Evolutionary conservation across 2,329 filamentous ascomycete genomes (phyloP).

Genomic region (Chrysoporthe puriensis): DNA sequence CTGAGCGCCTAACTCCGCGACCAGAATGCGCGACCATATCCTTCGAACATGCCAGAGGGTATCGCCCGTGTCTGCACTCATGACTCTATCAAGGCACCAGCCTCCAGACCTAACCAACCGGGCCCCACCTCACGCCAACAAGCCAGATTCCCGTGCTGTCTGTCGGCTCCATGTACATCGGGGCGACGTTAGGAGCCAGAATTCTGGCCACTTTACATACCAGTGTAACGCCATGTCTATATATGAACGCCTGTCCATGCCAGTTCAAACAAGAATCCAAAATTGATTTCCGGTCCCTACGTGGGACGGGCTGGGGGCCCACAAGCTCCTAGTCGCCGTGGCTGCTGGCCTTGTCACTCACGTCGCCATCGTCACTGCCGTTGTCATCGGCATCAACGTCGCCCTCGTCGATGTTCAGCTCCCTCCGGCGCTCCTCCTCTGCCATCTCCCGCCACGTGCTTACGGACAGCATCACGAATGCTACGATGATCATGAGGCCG

Average conservation of each 20-base stretch:
- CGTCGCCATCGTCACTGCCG: slow-evolving; percentile 40
- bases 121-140: neutral
- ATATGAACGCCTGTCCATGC: neutral
- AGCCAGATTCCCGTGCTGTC: neutral
- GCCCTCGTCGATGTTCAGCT: slow-evolving; percentile 50
- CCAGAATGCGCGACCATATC: neutral
- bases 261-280: neutral
- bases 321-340: slow-evolving; percentile 17
- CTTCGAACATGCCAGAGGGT: neutral
- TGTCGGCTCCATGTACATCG: neutral
- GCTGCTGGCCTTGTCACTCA: slow-evolving; percentile 29
- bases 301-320: neutral
- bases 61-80: slow-evolving; percentile 5
- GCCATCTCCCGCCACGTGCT: slow-evolving; percentile 93
- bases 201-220: neutral
- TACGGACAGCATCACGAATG: slow-evolving; percentile 86
- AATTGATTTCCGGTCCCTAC: neutral
- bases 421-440: slow-evolving; percentile 72
- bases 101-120: neutral
- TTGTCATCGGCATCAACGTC: slow-evolving; percentile 46
- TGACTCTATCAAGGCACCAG: neutral
- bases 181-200: neutral
- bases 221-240: neutral
- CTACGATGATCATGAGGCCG: slow-evolving; percentile 84
- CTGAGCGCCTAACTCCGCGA: neutral